phyloP scores from a whole-genome alignment of 2,329 filamentous ascomycete genomes.

The Apiospora arundinis region DNA sequence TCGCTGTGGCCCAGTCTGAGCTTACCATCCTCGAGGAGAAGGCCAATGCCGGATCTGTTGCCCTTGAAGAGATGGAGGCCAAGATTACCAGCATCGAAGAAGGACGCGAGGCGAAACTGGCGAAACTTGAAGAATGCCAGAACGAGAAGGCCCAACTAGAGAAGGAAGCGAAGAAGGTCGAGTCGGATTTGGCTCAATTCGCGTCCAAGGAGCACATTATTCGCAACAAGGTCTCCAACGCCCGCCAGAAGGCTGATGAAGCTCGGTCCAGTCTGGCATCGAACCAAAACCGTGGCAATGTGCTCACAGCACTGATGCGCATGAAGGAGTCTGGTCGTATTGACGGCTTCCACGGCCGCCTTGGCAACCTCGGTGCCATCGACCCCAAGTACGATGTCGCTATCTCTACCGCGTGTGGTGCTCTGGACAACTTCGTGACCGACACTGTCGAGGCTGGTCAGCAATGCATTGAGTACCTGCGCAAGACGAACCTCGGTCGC shows the following conservation, averaged over 20 bases:
- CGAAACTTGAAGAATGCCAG: slow-evolving; percentile 79
- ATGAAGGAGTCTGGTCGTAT: slow-evolving; percentile 96
- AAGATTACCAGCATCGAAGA: slow-evolving; percentile 80
- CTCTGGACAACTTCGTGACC: slow-evolving; percentile 94
- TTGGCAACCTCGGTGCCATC: slow-evolving; percentile 93
- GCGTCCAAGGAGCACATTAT: slow-evolving; percentile 80
- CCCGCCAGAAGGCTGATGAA: slow-evolving; percentile 94
- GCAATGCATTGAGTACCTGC: slow-evolving; percentile 95
- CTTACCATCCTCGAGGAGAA: slow-evolving; percentile 90
- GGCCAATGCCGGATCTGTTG: slow-evolving; percentile 83
- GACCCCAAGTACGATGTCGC: slow-evolving; percentile 94
- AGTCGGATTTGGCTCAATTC: slow-evolving; percentile 75
- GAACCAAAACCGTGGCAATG: slow-evolving; percentile 91
- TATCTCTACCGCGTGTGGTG: slow-evolving; percentile 94
- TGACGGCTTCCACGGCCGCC: slow-evolving; percentile 93
- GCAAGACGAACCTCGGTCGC: slow-evolving; percentile 95
- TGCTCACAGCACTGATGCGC: slow-evolving; percentile 89
- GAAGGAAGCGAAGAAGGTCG: slow-evolving; percentile 75
- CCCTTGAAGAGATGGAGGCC: slow-evolving; percentile 80
- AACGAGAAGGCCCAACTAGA: slow-evolving; percentile 74
- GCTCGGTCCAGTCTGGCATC: slow-evolving; percentile 88
- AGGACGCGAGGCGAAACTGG: slow-evolving; percentile 71
- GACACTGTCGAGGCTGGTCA: slow-evolving; percentile 96
- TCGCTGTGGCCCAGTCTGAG: slow-evolving; percentile 94
- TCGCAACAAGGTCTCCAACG: slow-evolving; percentile 83